Percentiles rank a stretch among this genome's conserved stretches.
phyloP scores from a whole-genome alignment of 2,329 filamentous ascomycete species.

The Xylaria sp. region DNA sequence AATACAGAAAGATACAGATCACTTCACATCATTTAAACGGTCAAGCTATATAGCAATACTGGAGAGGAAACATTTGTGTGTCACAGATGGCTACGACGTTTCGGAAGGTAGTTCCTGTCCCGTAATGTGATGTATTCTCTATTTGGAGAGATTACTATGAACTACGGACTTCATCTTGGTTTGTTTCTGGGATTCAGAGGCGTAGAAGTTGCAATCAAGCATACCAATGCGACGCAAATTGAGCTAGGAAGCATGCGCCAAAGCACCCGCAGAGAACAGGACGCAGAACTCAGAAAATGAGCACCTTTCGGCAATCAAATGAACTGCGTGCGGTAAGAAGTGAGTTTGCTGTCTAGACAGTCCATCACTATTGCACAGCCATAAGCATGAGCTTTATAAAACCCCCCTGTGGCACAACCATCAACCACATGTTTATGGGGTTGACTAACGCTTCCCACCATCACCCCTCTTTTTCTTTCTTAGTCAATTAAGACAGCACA shows the following conservation, averaged over 20 bases:
- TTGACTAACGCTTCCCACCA: conserved; percentile 27
- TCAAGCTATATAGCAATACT: background rate
- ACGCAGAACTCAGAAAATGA: conserved; percentile 32
- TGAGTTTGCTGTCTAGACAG: conserved; percentile 34
- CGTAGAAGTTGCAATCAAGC: conserved; percentile 23
- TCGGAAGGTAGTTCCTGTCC: background rate
- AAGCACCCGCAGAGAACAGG: conserved; percentile 24
- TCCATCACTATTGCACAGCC: conserved; percentile 23
- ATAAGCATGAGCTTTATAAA: conserved; percentile 1
- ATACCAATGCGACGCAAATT: conserved; percentile 14
- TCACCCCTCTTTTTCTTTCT: conserved; percentile 20
- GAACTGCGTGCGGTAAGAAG: conserved; percentile 33
- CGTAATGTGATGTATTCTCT: conserved; percentile 39
- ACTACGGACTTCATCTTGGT: conserved; percentile 21
- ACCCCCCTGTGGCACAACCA: conserved; percentile 9
- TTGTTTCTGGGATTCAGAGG: conserved; percentile 12
- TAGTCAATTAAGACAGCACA: conserved; percentile 54
- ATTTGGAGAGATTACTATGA: conserved; percentile 31
- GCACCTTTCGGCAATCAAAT: conserved; percentile 38
- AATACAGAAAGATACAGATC: background rate
- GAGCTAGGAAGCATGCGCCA: conserved; percentile 18
- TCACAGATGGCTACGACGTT: background rate
- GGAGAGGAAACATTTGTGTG: background rate
- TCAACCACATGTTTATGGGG: conserved; percentile 8
- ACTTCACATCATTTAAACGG: background rate